Conservation (phyloP, 345 rosid species). For the Clarkia xantiana region DNA sequence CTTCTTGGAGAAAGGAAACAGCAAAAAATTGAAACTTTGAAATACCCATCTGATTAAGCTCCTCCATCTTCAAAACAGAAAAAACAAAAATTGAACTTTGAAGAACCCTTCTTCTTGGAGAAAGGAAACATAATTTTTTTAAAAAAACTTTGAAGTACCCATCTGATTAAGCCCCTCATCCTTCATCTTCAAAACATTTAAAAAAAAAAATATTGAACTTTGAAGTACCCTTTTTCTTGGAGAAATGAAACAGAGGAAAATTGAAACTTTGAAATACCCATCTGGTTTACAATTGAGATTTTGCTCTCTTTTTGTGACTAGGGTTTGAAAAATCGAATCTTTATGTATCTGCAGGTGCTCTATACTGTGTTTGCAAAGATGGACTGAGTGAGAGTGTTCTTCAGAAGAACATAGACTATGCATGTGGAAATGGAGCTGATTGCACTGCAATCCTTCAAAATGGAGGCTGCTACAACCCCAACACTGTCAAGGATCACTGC, state of each 20-base stretch:
- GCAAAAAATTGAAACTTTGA: no score
- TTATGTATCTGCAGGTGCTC: conserved; percentile 3
- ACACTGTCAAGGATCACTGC: conserved; percentile 82
- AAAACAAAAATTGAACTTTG: background rate
- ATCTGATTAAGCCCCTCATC: no score
- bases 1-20: background rate
- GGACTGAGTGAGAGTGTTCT: conserved; percentile 29
- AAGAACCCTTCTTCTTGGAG: background rate
- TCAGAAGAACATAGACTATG: conserved; percentile 66
- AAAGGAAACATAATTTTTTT: background rate
- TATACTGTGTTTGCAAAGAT: conserved; percentile 55
- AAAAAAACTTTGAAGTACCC: no score
- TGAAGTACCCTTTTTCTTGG: no score
- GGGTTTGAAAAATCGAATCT: background rate
- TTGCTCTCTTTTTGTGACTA: background rate
- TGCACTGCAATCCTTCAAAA: conserved; percentile 36
- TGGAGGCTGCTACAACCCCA: conserved; percentile 67
- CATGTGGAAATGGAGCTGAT: conserved; percentile 78
- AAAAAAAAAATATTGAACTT: no score
- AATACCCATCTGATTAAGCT: no score
- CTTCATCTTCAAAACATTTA: no score
- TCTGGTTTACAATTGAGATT: no score
- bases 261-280: background rate
- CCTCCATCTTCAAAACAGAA: background rate
- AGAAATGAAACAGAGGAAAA: background rate